These are phyloP conservation scores for Exophiala aquamarina DNA, from an alignment of 2,329 filamentous ascomycete species.

Conservation along the genomic window DNA sequence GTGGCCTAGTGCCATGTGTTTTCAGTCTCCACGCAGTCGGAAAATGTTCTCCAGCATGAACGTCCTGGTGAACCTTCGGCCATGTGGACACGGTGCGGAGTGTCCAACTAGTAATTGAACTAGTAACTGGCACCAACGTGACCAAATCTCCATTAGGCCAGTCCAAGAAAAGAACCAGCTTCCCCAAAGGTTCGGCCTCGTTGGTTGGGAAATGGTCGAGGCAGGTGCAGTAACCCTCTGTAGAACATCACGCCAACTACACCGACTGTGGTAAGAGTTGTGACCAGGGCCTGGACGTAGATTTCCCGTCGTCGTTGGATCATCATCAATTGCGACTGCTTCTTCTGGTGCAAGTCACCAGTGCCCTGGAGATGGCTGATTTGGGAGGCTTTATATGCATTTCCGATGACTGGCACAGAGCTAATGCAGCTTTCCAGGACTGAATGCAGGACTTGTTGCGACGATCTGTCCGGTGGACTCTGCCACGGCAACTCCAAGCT, in stretches of 20 bases:
- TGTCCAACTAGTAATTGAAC: too few species aligned
- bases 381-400: conserved; percentile 12
- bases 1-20: too few species aligned
- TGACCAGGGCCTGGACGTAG: conserved; percentile 18
- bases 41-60: too few species aligned
- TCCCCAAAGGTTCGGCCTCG: conserved; percentile 24
- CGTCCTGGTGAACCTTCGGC: too few species aligned
- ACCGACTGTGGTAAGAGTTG: conserved; percentile 12
- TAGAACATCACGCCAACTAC: conserved; percentile 28
- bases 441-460: conserved; percentile 11
- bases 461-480: conserved; percentile 6
- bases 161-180: conserved; percentile 26
- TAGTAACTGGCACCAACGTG: too few species aligned
- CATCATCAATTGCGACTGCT: conserved; percentile 16
- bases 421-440: conserved; percentile 16
- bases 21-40: too few species aligned
- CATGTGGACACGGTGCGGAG: too few species aligned
- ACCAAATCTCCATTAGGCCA: conserved; percentile 2
- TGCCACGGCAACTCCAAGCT: conserved; percentile 24
- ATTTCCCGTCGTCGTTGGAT: conserved; percentile 15
- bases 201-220: conserved; percentile 8
- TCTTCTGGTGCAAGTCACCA: conserved; percentile 9
- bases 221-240: conserved; percentile 32
- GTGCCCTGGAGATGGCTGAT: conserved; percentile 3
- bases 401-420: conserved; percentile 15